These are phyloP conservation scores for Amphibolis antarctica DNA, from an alignment of 106 monocot genomes.

Conservation along the genomic window DNA sequence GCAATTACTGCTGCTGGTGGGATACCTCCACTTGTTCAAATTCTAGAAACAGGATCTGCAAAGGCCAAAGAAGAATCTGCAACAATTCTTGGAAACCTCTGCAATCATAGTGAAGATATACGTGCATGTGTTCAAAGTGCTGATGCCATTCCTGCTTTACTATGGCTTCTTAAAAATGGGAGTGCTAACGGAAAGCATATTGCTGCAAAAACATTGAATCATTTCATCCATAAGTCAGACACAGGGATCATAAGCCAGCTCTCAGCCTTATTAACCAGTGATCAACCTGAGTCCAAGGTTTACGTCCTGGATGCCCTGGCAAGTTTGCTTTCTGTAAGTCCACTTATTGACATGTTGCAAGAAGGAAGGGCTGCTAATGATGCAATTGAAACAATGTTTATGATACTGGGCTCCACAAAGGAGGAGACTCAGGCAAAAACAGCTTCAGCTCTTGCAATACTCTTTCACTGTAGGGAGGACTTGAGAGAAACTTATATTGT, in stretches of 20 bases:
- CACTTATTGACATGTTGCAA: constrained; percentile 76
- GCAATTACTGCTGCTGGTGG: constrained; percentile 99
- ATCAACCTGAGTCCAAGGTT: constrained; percentile 92
- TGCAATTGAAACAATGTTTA: constrained; percentile 96
- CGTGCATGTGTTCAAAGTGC: constrained; percentile 95
- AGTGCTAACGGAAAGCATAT: constrained; percentile 88
- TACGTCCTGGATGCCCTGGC: constrained; percentile 84
- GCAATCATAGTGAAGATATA: constrained; percentile 98
- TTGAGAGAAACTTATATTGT: constrained; percentile 90
- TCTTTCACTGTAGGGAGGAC: constrained; percentile 81
- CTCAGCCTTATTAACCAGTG: constrained; percentile 79
- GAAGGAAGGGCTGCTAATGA: constrained; percentile 97
- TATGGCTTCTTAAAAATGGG: constrained; percentile 98
- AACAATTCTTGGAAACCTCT: constrained; percentile 87
- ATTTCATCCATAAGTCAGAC: constrained; percentile 90
- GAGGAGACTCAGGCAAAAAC: constrained; percentile 95
- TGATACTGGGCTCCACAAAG: constrained; percentile 41
- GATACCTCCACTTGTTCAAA: constrained; percentile 98
- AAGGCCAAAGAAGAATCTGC: constrained; percentile 99
- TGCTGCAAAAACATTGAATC: constrained; percentile 87
- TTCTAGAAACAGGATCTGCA: constrained; percentile 81
- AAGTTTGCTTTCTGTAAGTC: constrained; percentile 77
- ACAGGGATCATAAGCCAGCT: constrained; percentile 91
- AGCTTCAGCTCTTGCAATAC: constrained; percentile 73
- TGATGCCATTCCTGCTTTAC: constrained; percentile 95